Conservation (phyloP, 495 filamentous ascomycete genomes). For the Halenospora varia region DNA sequence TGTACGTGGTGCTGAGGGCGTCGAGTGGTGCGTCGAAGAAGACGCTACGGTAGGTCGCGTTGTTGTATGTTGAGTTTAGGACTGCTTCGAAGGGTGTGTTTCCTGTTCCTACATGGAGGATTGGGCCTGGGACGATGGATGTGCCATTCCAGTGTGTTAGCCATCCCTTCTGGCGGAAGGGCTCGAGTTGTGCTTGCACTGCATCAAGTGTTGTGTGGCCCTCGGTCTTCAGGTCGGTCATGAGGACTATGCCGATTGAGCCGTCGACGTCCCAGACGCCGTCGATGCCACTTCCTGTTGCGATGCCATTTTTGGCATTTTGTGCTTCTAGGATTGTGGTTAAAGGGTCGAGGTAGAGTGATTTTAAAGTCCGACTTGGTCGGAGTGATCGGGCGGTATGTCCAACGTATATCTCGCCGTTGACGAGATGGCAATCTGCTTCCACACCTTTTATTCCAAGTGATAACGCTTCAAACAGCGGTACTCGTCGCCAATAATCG, state of each 20-base stretch:
- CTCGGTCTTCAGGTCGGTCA: slow-evolving; percentile 44
- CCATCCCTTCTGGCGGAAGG: slow-evolving; percentile 35
- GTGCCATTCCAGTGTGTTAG: slow-evolving; percentile 38
- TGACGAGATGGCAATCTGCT: slow-evolving; percentile 59
- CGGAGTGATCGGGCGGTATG: slow-evolving; percentile 49
- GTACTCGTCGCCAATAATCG: slow-evolving; percentile 28
- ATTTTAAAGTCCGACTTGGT: slow-evolving; percentile 46
- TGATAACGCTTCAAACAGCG: slow-evolving; percentile 46
- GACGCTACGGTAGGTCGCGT: slow-evolving; percentile 40
- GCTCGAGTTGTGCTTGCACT: slow-evolving; percentile 36
- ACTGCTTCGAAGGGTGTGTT: slow-evolving; percentile 43
- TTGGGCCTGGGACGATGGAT: slow-evolving; percentile 32
- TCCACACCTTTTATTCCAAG: slow-evolving; percentile 61
- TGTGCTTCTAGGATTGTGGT: slow-evolving; percentile 47
- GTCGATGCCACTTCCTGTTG: slow-evolving; percentile 6
- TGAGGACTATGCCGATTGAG: slow-evolving; percentile 33
- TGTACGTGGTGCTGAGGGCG: slow-evolving; percentile 29
- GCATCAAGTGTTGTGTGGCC: slow-evolving; percentile 33
- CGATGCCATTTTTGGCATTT: slow-evolving; percentile 25
- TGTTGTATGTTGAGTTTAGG: slow-evolving; percentile 31
- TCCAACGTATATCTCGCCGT: slow-evolving; percentile 54
- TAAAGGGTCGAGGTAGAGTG: slow-evolving; percentile 56
- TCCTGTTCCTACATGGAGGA: slow-evolving; percentile 43
- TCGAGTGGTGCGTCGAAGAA: slow-evolving; percentile 48
- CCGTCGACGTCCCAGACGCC: slow-evolving; percentile 42